Evolutionary conservation across 495 filamentous ascomycete genomes (phyloP).

Genomic region (Neurospora tetraspora): DNA sequence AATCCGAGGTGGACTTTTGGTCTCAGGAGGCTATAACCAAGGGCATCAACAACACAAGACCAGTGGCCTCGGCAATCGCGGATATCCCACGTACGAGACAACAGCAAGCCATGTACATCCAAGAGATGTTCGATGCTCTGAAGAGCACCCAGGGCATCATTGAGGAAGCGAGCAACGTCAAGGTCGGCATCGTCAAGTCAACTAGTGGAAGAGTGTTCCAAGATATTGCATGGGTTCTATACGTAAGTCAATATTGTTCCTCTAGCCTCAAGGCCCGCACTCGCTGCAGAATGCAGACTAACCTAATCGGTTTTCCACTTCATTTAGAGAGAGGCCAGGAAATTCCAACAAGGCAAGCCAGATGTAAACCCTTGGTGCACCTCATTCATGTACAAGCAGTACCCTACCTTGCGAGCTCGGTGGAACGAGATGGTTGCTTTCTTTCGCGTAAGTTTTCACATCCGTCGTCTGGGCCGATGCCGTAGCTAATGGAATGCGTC

Average conservation of each 20-base stretch:
- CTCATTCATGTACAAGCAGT: neutral
- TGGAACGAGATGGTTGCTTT: neutral
- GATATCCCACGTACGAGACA: neutral
- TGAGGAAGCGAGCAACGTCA: neutral
- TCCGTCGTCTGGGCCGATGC: neutral
- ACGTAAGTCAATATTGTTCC: neutral
- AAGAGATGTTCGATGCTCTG: neutral
- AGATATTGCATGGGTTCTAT: neutral
- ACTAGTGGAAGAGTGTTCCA: neutral
- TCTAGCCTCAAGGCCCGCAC: neutral
- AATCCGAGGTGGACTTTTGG: neutral
- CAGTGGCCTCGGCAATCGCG: neutral
- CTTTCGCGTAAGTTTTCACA: neutral
- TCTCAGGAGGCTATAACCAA: neutral
- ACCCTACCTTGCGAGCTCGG: neutral
- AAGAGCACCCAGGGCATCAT: neutral
- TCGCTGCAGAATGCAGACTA: neutral
- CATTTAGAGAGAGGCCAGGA: neutral
- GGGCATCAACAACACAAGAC: neutral
- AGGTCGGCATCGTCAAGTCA: neutral
- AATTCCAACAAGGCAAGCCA: neutral
- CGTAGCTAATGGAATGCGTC: neutral
- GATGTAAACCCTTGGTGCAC: neutral
- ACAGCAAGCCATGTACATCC: neutral
- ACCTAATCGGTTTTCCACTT: neutral